Base-by-base conservation (phyloP, 176 grass and related monocot species). In the Musa schizocarpa region DNA sequence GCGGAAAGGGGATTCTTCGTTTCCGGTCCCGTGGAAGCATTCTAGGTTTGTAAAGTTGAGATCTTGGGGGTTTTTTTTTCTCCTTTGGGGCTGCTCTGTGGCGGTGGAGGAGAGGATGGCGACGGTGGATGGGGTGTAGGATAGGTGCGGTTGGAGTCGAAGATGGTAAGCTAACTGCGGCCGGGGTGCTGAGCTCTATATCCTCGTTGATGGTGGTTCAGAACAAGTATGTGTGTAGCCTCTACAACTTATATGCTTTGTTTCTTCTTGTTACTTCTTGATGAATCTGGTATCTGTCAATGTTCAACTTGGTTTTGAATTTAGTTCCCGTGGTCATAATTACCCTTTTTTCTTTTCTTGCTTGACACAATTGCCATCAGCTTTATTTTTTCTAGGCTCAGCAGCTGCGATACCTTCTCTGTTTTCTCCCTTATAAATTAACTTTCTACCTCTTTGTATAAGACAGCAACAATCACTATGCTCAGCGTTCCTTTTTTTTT, bases 181-280 rank as follows among this genome's bases (percentile, higher is more conserved):
- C 17, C 57, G 67, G 77, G 58, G 65, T 82, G 73, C 73, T 11
- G 66, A 68, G 76, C 19, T 29, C 53, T 43, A 8, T 72, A 57
- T 63, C 76, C 9, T 58, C 20, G 1, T 3, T 13, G 29, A 13
- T 43, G 49, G 11, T 25, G 72, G 26, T 72, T 79, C 82, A 12
- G 48, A 55, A 77, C 52, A 51, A 54, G 88, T 90, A 87, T 13
- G 82, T 61, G 50, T 63, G n/a, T 55, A 26, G 13, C 17, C 14
- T 21, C 6, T 16, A 50, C 11, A 24, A 19, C 11, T 3, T 21
- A 13, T 53, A 2, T 27, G 16, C 62, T 63, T 54, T 50, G 21
- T 77, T 53, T 55, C 9, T n/a, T 73, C 14, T 22, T 73, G 50
- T 23, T 73, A 53, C 20, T 52, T 68, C 20, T 52, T 55, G 70